Percentiles rank a stretch among this genome's conserved stretches.
Evolutionary conservation across 768 basidiomycete species (phyloP).

Genomic region (Sutorius australiensis): DNA sequence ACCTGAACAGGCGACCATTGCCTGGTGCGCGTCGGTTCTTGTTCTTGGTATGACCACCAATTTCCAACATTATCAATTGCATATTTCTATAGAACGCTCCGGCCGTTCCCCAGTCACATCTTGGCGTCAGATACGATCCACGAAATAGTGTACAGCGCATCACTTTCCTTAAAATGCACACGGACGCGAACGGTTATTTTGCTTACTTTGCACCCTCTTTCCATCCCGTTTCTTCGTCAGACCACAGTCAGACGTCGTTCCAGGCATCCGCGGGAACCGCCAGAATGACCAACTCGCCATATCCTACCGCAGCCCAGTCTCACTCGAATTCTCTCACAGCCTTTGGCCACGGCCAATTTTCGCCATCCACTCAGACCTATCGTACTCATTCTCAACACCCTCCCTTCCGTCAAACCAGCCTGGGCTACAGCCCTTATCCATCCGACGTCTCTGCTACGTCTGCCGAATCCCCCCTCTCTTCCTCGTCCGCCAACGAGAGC

Average conservation of each 20-base stretch:
- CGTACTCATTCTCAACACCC: conserved; percentile 14
- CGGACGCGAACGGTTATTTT: conserved; percentile 19
- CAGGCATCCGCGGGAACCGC: conserved; percentile 12
- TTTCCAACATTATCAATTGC: conserved; percentile 35
- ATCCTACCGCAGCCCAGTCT: conserved; percentile 16
- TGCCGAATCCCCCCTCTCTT: conserved; percentile 39
- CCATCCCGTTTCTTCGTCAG: conserved; percentile 14
- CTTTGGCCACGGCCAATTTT: conserved; percentile 20
- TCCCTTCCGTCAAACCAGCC: conserved; percentile 12
- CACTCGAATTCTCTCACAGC: conserved; percentile 16
- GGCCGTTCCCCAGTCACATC: conserved; percentile 21
- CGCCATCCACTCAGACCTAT: conserved; percentile 18
- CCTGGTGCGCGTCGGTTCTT: conserved; percentile 30
- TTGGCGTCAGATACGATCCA: conserved; percentile 22
- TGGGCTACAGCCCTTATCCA: conserved; percentile 36
- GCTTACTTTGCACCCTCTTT: conserved; percentile 22
- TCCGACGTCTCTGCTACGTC: conserved; percentile 35
- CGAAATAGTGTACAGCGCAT: conserved; percentile 14
- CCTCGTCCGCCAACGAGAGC: conserved; percentile 37
- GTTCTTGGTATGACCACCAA: conserved; percentile 32
- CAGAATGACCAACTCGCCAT: conserved; percentile 25
- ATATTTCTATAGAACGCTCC: conserved; percentile 34
- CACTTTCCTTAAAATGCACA: conserved; percentile 30
- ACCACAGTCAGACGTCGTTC: neutral
- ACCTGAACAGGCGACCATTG: conserved; percentile 29